Conservation (phyloP, 108 stramenopile species). For the Seminavis robusta region DNA sequence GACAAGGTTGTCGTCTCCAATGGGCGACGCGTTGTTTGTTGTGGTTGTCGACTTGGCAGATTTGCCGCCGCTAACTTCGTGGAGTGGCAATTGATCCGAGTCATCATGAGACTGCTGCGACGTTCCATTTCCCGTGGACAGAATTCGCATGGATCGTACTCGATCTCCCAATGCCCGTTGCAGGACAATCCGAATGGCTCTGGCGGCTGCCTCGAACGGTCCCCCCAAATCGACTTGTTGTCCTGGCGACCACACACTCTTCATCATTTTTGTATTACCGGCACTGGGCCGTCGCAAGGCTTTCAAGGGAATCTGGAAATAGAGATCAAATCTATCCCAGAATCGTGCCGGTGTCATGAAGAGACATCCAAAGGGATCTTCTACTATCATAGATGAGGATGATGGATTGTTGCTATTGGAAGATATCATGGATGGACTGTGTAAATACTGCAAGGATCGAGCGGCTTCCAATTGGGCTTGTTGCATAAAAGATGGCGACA, state of each 20-base stretch:
- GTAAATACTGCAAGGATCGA: conserved; percentile 25
- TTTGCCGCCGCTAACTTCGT: conserved; percentile 14
- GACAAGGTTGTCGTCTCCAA: conserved; percentile 22
- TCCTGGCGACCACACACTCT: conserved; percentile 13
- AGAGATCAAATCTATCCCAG: conserved; percentile 76
- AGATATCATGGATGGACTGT: conserved; percentile 16
- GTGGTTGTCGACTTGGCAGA: not conserved
- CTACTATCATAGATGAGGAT: too few species aligned
- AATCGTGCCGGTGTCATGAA: conserved; percentile 70
- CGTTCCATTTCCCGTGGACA: conserved; percentile 76
- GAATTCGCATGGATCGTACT: conserved; percentile 39
- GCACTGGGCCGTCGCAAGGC: conserved; percentile 2
- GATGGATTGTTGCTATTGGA: conserved; percentile 30
- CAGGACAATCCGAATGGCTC: conserved; percentile 46
- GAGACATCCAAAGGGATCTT: conserved; percentile 45
- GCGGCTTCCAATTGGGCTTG: conserved; percentile 52
- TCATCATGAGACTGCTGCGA: conserved; percentile 1
- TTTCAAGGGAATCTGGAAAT: conserved; percentile 51
- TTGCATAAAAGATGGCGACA: conserved; percentile 68
- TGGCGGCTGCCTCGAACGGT: conserved; percentile 46
- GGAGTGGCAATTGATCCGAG: conserved; percentile 24
- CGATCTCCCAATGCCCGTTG: conserved; percentile 69
- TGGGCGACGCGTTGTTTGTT: conserved; percentile 15
- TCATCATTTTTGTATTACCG: conserved; percentile 6
- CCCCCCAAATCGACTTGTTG: conserved; percentile 49